phyloP scores from a whole-genome alignment of 495 filamentous ascomycete genomes.

The Penicillium canescens region DNA sequence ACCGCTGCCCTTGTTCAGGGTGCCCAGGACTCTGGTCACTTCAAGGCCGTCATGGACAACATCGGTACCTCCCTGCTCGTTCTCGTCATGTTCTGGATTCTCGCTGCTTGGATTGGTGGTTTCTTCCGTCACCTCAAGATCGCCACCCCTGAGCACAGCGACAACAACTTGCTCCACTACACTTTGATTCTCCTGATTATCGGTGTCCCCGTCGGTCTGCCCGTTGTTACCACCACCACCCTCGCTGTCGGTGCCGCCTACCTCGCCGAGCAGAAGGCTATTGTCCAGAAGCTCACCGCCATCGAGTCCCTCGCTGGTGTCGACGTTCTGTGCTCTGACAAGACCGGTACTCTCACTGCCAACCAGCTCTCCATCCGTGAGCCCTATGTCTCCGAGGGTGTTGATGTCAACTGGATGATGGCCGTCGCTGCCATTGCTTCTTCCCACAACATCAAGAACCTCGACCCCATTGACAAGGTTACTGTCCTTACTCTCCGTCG shows the following conservation, averaged over 20 bases:
- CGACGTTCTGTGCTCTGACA: constrained; percentile 74
- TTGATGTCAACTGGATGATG: constrained; percentile 82
- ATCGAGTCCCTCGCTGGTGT: constrained; percentile 78
- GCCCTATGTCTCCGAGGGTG: constrained; percentile 71
- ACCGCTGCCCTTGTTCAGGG: constrained; percentile 71
- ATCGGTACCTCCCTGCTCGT: constrained; percentile 74
- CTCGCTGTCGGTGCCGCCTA: constrained; percentile 75
- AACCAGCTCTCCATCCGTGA: constrained; percentile 76
- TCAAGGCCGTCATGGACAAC: constrained; percentile 82
- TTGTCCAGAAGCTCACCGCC: constrained; percentile 74
- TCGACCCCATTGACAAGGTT: constrained; percentile 77
- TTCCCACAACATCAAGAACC: constrained; percentile 75
- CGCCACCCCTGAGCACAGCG: constrained; percentile 56
- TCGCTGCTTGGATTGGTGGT: constrained; percentile 71
- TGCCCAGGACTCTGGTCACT: constrained; percentile 71
- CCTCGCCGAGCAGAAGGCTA: constrained; percentile 72
- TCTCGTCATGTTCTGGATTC: constrained; percentile 71
- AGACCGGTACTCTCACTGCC: constrained; percentile 77
- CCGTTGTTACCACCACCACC: constrained; percentile 73
- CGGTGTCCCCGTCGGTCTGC: constrained; percentile 75
- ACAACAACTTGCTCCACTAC: constrained; percentile 63
- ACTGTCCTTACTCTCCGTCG: constrained; percentile 72
- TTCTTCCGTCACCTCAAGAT: constrained; percentile 72
- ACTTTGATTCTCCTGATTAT: constrained; percentile 69
- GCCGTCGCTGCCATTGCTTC: constrained; percentile 72